Evolutionary conservation across 805 yeast species (phyloP), one percentile per base, ranked within the genome.

Genomic region (Saccharomycopsis fermentans): DNA sequence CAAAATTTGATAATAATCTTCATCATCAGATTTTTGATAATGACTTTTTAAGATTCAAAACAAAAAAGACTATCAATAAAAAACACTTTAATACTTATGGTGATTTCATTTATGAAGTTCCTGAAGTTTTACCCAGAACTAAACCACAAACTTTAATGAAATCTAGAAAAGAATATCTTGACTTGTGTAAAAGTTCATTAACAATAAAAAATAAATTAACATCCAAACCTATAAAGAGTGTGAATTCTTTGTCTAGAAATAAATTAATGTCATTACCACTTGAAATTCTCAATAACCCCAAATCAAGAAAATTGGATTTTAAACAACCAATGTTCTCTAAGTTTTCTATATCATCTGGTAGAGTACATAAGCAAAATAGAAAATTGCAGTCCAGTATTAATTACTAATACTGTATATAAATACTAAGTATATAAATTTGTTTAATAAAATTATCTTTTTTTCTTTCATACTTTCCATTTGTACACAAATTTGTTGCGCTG

Each of bases 41-140:
- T 29, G 35, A 34, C 8, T 34, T 51, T 24, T 29, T 51, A 14
- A 51, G 54, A 34, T 51, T 51, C 54, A 51, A 51, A 34, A 51
- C 54, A 51, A 51, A 51, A 51, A 51, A 51, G 16, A 27, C 36
- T 29, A 29, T 27, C 4, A 34, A 51, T 12, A 51, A 51, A 32
- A 72, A 65, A 84, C 89, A n/a, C 80, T 86, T 51, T 79, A 80
- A 14, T 32, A 37, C 43, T 6, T n/a, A 37, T 37, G 43, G 43
- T n/a, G 43, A 37, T 37, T 37, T 37, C n/a, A 17, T 11, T 37
- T 37, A 37, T 37, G 43, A 37, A 37, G 43, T 37, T n/a, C 43
- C 43, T n/a, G 12, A 17, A 37, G 12, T n/a, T n/a, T 37, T 12
- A 12, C 43, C 4, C 6, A n/a, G 11, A 37, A 16, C 43, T 37